Base-by-base conservation (phyloP, 163 green algal genomes). In the Prototheca cutis region DNA sequence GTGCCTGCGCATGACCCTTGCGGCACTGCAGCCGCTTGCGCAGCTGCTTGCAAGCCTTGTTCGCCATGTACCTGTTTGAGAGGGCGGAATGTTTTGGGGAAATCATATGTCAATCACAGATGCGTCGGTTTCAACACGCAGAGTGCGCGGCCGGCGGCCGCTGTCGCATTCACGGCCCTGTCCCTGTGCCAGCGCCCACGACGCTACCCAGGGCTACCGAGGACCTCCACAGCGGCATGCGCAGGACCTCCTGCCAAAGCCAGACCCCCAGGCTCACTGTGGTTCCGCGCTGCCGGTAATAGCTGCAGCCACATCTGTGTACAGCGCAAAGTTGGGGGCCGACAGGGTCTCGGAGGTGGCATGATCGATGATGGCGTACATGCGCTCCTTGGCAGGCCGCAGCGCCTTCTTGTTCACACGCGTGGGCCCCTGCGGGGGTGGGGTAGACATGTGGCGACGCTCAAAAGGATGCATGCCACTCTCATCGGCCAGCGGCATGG, bases 11-110 rank as follows among this genome's bases (percentile, higher is more conserved):
- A n/a, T 0, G 55, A 21, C 31, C 56, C 23, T 66, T 62, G n/a
- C 36, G 25, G 5, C 21, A 6, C 32, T n/a, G 33, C 51, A 72
- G 29, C 13, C 57, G n/a, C 24, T 54, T 27, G 6, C 42, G 34
- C 6, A 72, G 5, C 5, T 59, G 57, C 52, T 72, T 72, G 48
- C 64, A 72, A 17, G 57, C 56, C 57, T 72, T 72, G 34, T 40
- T 52, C 30, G 53, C 17, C 40, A 56, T 29, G 59, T 69, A 69
- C 7, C 49, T 56, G 49, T 7, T 25, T 53, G 47, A 19, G 47
- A 28, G 6, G 47, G 47, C 21, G 23, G 47, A 17, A 5, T 8
- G 18, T n/a, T n/a, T n/a, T n/a, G n/a, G n/a, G n/a, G n/a, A n/a
- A n/a, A n/a, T n/a, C n/a, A n/a, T n/a, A n/a, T n/a, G n/a, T n/a